phyloP scores from a whole-genome alignment of 441 rosid genomes.

The Populus tomentosa region DNA sequence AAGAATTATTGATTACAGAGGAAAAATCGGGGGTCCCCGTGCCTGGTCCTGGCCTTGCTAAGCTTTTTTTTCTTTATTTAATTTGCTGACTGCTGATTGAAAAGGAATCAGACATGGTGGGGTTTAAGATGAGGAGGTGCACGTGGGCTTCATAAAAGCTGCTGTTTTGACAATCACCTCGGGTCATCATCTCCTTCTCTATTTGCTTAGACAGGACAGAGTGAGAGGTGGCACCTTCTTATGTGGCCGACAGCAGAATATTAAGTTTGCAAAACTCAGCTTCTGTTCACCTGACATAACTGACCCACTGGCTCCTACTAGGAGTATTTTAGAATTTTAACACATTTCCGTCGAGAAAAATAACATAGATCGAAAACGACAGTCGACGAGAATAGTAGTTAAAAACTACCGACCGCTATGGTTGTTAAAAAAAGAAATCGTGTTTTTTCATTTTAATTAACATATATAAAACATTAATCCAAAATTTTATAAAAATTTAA shows the following conservation, averaged over 20 bases:
- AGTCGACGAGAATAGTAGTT: too few relatives aligned
- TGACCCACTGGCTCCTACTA: not conserved
- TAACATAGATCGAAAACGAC: too few relatives aligned
- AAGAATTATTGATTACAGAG: not conserved
- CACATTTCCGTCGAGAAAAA: too few relatives aligned
- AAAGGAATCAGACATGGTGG: constrained; percentile 30
- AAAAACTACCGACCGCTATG: too few relatives aligned
- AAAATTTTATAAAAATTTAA: too few relatives aligned
- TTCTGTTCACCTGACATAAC: constrained; percentile 13
- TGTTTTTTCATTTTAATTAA: too few relatives aligned
- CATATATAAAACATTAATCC: too few relatives aligned
- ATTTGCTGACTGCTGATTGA: not conserved
- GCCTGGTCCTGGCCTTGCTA: not conserved
- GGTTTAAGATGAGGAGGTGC: constrained; percentile 29
- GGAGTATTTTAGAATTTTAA: too few relatives aligned
- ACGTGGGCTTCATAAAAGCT: constrained; percentile 47
- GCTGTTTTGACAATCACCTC: constrained; percentile 26
- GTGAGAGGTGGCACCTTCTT: constrained; percentile 9
- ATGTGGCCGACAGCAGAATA: constrained; percentile 36
- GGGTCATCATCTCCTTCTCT: not conserved
- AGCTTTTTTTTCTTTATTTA: not conserved
- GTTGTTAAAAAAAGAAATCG: too few relatives aligned
- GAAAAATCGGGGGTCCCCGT: too few relatives aligned
- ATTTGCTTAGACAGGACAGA: not conserved
- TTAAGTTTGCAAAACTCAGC: not conserved